A percentile compares a stretch with the other conserved stretches of the same genome.
phyloP scores from a whole-genome alignment of 2,329 filamentous ascomycete genomes.

The Hymenoscyphus albidus region DNA sequence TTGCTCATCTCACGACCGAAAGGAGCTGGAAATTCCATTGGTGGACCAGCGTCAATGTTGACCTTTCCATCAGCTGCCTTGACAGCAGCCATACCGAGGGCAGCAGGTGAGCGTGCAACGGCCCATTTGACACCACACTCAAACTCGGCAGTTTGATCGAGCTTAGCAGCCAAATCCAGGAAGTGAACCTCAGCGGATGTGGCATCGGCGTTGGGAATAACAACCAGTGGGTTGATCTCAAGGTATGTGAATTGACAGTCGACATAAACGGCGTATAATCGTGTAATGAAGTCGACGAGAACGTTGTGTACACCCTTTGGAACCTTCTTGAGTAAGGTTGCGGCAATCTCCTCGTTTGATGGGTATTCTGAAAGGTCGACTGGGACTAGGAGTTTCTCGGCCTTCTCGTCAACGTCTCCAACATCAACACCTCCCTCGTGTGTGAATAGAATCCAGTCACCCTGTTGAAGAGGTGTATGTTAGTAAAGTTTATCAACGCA shows the following conservation, averaged over 20 bases:
- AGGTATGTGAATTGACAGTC: slow-evolving; percentile 99
- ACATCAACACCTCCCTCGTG: slow-evolving; percentile 99
- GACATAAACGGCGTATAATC: slow-evolving; percentile 97
- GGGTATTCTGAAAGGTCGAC: slow-evolving; percentile 94
- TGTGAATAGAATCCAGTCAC: slow-evolving; percentile 99
- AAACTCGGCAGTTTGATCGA: slow-evolving; percentile 98
- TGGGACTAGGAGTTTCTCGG: slow-evolving; percentile 96
- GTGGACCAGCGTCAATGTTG: slow-evolving; percentile 91
- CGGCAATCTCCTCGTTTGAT: slow-evolving; percentile 90
- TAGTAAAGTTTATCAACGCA: slow-evolving; percentile 23
- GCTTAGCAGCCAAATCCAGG: slow-evolving; percentile 96
- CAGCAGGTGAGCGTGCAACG: slow-evolving; percentile 83
- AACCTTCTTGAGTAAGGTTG: slow-evolving; percentile 83
- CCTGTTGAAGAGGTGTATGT: slow-evolving; percentile 49
- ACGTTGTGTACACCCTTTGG: slow-evolving; percentile 96
- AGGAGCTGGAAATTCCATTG: slow-evolving; percentile 97
- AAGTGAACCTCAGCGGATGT: slow-evolving; percentile 96
- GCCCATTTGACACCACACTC: slow-evolving; percentile 99
- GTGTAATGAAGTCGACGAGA: slow-evolving; percentile 97
- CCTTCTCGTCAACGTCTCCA: slow-evolving; percentile 97
- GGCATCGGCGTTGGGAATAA: slow-evolving; percentile 88
- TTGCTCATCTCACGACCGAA: slow-evolving; percentile 98
- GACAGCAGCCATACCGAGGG: slow-evolving; percentile 74
- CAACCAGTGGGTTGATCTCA: slow-evolving; percentile 98
- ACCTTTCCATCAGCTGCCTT: slow-evolving; percentile 68